These are phyloP conservation scores for Herpetospermum pedunculosum DNA, from an alignment of 306 rosid species.

Conservation along the genomic window DNA sequence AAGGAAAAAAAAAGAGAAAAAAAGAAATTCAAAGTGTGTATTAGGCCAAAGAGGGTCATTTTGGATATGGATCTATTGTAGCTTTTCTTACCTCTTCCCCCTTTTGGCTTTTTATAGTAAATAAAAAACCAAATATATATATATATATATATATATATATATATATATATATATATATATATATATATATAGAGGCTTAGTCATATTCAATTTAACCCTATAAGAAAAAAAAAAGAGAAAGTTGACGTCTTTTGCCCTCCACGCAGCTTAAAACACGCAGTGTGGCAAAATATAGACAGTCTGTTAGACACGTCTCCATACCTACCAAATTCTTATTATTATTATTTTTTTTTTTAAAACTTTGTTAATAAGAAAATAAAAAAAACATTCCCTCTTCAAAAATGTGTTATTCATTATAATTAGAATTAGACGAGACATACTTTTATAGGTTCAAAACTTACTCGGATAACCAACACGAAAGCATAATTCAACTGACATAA, in stretches of 20 bases:
- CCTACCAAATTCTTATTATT: slow-evolving; percentile 16
- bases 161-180: no score
- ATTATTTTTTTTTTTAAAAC: no score
- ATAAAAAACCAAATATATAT: neutral
- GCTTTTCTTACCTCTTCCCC: neutral
- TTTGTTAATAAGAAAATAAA: neutral
- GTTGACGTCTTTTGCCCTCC: slow-evolving; percentile 94
- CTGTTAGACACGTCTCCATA: slow-evolving; percentile 40
- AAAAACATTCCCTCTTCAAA: neutral
- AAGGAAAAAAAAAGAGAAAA: neutral
- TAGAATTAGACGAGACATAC: neutral
- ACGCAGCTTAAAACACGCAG: slow-evolving; percentile 89
- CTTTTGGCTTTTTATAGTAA: slow-evolving; percentile 2
- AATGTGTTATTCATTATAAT: neutral
- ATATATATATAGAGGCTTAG: slow-evolving; percentile 10
- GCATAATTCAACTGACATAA: no score
- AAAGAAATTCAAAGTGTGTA: neutral
- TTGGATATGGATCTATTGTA: neutral
- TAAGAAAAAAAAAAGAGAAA: slow-evolving; percentile 17
- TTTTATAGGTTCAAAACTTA: slow-evolving; percentile 10
- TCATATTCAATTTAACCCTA: slow-evolving; percentile 46
- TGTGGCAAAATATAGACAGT: slow-evolving; percentile 35
- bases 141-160: no score
- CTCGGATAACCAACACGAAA: no score
- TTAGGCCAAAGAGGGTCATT: neutral